Evolutionary conservation across 495 filamentous ascomycete genomes (phyloP).

Genomic region (Hypoxylon fragiforme): DNA sequence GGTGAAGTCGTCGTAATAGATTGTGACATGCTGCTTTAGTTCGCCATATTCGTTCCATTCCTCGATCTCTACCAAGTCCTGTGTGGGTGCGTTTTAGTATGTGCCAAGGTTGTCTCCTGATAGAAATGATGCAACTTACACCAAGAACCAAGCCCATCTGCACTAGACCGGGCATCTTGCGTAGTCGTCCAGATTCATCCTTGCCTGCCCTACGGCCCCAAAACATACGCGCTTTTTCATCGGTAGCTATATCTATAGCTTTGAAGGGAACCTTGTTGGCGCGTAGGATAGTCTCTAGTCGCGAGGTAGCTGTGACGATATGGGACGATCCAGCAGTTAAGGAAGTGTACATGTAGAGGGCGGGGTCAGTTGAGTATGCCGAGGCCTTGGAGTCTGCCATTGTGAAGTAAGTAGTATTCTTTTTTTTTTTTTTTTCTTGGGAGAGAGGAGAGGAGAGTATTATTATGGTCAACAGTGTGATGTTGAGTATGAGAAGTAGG

Average conservation of each 20-base stretch:
- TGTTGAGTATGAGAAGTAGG: neutral
- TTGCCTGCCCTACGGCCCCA: conserved; percentile 80
- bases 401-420: no score
- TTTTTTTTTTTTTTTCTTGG: no score
- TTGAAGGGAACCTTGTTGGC: conserved; percentile 93
- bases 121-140: conserved; percentile 58
- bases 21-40: conserved; percentile 77
- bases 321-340: conserved; percentile 94
- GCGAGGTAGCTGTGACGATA: conserved; percentile 93
- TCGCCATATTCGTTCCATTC: conserved; percentile 99
- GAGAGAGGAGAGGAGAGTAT: no score
- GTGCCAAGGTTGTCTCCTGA: neutral
- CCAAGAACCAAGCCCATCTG: conserved; percentile 85
- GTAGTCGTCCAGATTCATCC: conserved; percentile 60
- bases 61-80: conserved; percentile 93
- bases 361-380: conserved; percentile 71
- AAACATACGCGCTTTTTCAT: conserved; percentile 86
- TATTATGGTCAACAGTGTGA: no score
- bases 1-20: conserved; percentile 58
- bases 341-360: conserved; percentile 91
- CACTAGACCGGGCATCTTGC: conserved; percentile 86
- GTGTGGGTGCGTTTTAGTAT: neutral
- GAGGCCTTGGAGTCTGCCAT: conserved; percentile 53
- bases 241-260: conserved; percentile 87
- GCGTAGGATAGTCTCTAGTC: conserved; percentile 94